Percentiles rank a stretch among this genome's conserved stretches.
phyloP scores from a whole-genome alignment of 2,329 filamentous ascomycete genomes.

The Trichoderma sp. region DNA sequence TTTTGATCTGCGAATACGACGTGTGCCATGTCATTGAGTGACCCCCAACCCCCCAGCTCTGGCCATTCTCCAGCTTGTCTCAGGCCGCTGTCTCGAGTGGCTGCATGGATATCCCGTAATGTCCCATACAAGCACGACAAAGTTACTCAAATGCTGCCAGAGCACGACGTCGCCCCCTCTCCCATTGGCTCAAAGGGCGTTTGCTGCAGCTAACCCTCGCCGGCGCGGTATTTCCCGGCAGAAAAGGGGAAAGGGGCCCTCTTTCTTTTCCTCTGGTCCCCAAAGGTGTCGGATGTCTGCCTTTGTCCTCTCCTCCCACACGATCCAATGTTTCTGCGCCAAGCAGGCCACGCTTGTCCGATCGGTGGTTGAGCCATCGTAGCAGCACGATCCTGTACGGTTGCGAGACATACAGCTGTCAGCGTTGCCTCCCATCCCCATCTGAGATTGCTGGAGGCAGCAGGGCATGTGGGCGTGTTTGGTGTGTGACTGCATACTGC shows the following conservation, averaged over 20 bases:
- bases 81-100: constrained; percentile 28
- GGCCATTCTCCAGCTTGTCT: constrained; percentile 9
- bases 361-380: constrained; percentile 19
- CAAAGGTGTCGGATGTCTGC: constrained; percentile 22
- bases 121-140: neutral
- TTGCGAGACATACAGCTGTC: constrained; percentile 32
- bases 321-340: neutral
- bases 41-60: neutral
- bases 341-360: constrained; percentile 11
- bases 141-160: neutral
- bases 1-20: constrained; percentile 11
- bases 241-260: neutral
- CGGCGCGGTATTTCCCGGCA: constrained; percentile 26
- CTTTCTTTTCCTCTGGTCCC: no score
- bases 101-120: constrained; percentile 27
- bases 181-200: constrained; percentile 10
- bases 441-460: neutral
- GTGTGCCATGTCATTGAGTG: constrained; percentile 15
- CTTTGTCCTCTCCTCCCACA: constrained; percentile 12
- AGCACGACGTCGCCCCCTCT: no score
- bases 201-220: constrained; percentile 22
- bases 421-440: constrained; percentile 27
- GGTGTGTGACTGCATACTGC: constrained; percentile 19
- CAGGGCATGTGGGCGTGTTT: constrained; percentile 13
- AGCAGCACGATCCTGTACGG: constrained; percentile 29